Conservation (phyloP, 305 asterid species). For the Plantago coronopus region DNA sequence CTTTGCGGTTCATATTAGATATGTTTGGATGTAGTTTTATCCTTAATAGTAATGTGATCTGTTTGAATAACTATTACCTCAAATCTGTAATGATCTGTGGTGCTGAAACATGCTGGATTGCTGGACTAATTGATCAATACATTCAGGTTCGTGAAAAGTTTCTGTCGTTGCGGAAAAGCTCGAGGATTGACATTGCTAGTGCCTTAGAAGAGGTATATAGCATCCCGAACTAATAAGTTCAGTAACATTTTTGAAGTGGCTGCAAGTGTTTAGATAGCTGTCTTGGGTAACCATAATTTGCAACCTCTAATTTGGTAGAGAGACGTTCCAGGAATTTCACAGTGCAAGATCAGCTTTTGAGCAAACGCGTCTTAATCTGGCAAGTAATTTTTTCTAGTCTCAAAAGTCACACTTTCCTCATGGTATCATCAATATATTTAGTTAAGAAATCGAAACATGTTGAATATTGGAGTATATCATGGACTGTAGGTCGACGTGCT, state of each 20-base stretch:
- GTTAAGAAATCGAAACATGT: constrained; percentile 13
- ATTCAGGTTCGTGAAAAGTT: constrained; percentile 89
- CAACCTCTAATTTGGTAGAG: constrained; percentile 88
- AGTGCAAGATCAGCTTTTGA: constrained; percentile 81
- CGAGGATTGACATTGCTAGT: constrained; percentile 74
- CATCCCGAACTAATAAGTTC: constrained; percentile 23
- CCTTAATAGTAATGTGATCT: neutral
- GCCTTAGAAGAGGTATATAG: constrained; percentile 82
- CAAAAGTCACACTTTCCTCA: constrained; percentile 7
- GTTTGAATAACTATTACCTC: neutral
- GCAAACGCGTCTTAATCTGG: constrained; percentile 93
- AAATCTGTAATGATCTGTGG: constrained; percentile 13
- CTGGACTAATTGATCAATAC: constrained; percentile 16
- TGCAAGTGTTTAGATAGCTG: constrained; percentile 49
- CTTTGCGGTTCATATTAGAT: neutral
- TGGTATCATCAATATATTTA: constrained; percentile 11
- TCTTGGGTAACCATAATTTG: constrained; percentile 55
- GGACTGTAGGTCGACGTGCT: constrained; percentile 75
- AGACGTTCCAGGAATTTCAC: constrained; percentile 98
- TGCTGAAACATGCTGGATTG: constrained; percentile 7
- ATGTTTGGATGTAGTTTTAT: neutral
- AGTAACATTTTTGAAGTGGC: constrained; percentile 21
- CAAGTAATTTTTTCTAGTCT: constrained; percentile 30
- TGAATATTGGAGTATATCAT: constrained; percentile 21
- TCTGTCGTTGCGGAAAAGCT: constrained; percentile 77